A percentile compares a stretch with the other conserved stretches of the same genome.
These are phyloP conservation scores for Fragosphaeria purpurea DNA, from an alignment of 2,329 filamentous ascomycete genomes.

Conservation along the genomic window DNA sequence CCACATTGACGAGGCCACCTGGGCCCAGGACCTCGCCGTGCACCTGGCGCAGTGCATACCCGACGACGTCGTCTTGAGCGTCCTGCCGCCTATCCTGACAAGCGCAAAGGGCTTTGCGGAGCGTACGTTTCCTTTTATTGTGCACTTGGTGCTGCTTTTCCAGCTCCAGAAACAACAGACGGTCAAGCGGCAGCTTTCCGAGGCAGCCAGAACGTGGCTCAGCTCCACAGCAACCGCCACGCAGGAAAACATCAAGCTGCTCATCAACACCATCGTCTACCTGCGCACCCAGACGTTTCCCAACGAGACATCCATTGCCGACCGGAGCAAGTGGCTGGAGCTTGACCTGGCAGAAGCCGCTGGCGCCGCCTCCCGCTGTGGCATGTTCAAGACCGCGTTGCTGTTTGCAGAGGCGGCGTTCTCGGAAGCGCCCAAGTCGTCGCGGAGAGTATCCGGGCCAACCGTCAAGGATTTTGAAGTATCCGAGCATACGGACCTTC, in stretches of 20 bases:
- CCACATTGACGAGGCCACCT: conserved; percentile 37
- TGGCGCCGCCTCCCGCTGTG: conserved; percentile 62
- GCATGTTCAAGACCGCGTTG: conserved; percentile 79
- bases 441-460: conserved; percentile 55
- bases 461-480: conserved; percentile 24
- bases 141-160: conserved; percentile 68
- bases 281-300: conserved; percentile 71
- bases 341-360: conserved; percentile 65
- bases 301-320: conserved; percentile 65
- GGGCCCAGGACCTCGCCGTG: conserved; percentile 53
- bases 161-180: conserved; percentile 53
- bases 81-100: conserved; percentile 55
- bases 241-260: conserved; percentile 56
- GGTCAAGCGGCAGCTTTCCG: conserved; percentile 55
- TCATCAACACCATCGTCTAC: conserved; percentile 76
- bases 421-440: conserved; percentile 44
- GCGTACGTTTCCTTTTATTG: conserved; percentile 68
- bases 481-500: conserved; percentile 52
- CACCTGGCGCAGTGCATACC: conserved; percentile 49
- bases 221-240: conserved; percentile 31
- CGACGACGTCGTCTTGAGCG: conserved; percentile 57
- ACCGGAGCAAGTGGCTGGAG: conserved; percentile 77
- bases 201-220: conserved; percentile 56
- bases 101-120: conserved; percentile 61
- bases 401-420: conserved; percentile 68